Evolutionary conservation across 2,329 filamentous ascomycete genomes (phyloP).

Genomic region (Coniochaeta prunicola): DNA sequence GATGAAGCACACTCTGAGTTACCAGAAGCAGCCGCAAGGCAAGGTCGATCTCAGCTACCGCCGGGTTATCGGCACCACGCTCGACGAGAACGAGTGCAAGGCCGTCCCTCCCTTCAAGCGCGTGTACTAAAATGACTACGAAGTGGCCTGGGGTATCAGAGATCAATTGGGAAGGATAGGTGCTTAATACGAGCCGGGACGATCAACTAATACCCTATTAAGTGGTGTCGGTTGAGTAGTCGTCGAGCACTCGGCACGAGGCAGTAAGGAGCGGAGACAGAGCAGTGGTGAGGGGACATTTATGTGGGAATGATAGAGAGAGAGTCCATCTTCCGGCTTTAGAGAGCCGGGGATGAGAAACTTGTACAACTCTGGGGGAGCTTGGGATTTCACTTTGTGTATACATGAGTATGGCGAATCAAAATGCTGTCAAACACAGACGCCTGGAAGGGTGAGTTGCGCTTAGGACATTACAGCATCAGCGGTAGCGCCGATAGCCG

Average conservation of each 20-base stretch:
- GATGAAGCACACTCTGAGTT: constrained; percentile 99
- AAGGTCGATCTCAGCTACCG: constrained; percentile 83
- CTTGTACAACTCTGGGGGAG: neutral
- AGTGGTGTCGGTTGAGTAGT: neutral
- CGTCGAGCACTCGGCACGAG: neutral
- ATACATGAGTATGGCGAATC: neutral
- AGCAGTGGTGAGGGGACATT: neutral
- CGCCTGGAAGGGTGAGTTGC: neutral
- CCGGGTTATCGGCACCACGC: constrained; percentile 69
- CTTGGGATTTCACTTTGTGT: neutral
- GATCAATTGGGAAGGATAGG: neutral
- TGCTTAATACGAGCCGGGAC: neutral
- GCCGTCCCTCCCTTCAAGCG: constrained; percentile 94
- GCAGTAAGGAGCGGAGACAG: neutral
- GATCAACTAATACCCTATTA: neutral
- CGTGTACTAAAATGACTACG: constrained; percentile 57
- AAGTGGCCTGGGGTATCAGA: neutral
- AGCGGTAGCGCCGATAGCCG: too few species aligned
- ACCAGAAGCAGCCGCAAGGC: constrained; percentile 88
- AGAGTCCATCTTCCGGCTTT: neutral
- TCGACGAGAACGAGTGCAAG: constrained; percentile 96
- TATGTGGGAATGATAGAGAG: neutral
- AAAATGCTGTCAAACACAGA: neutral
- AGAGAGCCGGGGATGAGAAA: neutral
- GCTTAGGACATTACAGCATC: neutral